A percentile compares a stretch with the other conserved stretches of the same genome.
phyloP scores from a whole-genome alignment of 805 yeast genomes.

The Millerozyma acaciae region DNA sequence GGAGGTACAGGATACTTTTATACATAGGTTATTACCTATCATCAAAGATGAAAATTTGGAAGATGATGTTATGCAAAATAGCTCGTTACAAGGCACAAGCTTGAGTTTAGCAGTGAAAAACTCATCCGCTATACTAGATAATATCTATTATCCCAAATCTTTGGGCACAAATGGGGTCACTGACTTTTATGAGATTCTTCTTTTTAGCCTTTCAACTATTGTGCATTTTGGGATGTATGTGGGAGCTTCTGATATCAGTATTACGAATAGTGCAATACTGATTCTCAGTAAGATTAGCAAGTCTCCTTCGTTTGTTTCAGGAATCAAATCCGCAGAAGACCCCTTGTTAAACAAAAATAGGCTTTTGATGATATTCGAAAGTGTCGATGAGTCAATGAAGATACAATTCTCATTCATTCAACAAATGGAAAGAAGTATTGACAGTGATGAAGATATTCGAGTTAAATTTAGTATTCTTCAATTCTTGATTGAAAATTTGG shows the following conservation, averaged over 20 bases:
- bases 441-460: conserved; percentile 34
- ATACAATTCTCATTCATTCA: conserved; percentile 70
- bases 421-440: conserved; percentile 43
- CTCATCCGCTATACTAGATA: conserved; percentile 22
- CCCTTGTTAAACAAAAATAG: conserved; percentile 49
- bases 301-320: conserved; percentile 42
- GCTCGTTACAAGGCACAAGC: conserved; percentile 22
- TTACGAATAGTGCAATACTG: conserved; percentile 52
- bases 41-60: conserved; percentile 42
- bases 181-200: conserved; percentile 67
- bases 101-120: conserved; percentile 24
- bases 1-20: conserved; percentile 54
- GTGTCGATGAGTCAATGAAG: conserved; percentile 73
- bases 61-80: conserved; percentile 3
- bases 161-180: conserved; percentile 58
- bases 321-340: conserved; percentile 16
- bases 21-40: conserved; percentile 51
- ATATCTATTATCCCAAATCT: conserved; percentile 36
- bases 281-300: conserved; percentile 50
- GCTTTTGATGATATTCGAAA: conserved; percentile 64
- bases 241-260: conserved; percentile 47
- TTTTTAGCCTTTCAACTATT: conserved; percentile 66
- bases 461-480: conserved; percentile 57
- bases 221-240: conserved; percentile 74
- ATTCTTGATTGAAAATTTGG: conserved; percentile 50